Conservation (phyloP, 352 stramenopile species). For the Phytophthora syringae region DNA sequence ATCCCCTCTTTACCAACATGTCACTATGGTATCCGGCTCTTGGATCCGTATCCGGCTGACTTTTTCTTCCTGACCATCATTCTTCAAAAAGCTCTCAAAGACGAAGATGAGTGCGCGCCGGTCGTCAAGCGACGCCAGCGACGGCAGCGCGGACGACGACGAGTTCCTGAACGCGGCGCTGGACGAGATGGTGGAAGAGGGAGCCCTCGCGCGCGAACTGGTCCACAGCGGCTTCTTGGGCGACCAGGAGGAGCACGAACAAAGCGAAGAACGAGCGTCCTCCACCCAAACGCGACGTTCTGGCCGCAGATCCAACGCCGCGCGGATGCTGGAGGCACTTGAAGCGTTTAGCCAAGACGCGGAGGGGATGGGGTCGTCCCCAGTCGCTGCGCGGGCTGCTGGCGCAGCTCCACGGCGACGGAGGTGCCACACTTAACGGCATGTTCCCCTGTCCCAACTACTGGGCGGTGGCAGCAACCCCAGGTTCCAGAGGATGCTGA, state of each 20-base stretch:
- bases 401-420: constrained; percentile 33
- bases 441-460: constrained; percentile 68
- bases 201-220: constrained; percentile 35
- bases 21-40: too few species aligned
- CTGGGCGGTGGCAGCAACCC: constrained; percentile 43
- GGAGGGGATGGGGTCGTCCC: constrained; percentile 32
- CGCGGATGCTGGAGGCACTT: constrained; percentile 59
- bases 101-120: constrained; percentile 24
- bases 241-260: background rate
- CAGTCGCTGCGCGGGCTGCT: constrained; percentile 52
- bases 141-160: constrained; percentile 25
- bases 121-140: constrained; percentile 18
- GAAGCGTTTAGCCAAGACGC: constrained; percentile 57
- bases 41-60: background rate
- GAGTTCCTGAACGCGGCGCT: constrained; percentile 36
- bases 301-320: constrained; percentile 29
- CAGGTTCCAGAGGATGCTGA: constrained; percentile 54
- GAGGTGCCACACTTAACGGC: constrained; percentile 39
- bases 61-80: constrained; percentile 1
- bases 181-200: constrained; percentile 44
- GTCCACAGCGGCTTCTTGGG: constrained; percentile 27
- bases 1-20: background rate
- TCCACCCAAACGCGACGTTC: background rate
- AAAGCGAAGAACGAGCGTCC: too few species aligned
- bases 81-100: constrained; percentile 1